Conservation (phyloP, 192 early-diverging fungal genomes). For the Allomyces macrogynus region DNA sequence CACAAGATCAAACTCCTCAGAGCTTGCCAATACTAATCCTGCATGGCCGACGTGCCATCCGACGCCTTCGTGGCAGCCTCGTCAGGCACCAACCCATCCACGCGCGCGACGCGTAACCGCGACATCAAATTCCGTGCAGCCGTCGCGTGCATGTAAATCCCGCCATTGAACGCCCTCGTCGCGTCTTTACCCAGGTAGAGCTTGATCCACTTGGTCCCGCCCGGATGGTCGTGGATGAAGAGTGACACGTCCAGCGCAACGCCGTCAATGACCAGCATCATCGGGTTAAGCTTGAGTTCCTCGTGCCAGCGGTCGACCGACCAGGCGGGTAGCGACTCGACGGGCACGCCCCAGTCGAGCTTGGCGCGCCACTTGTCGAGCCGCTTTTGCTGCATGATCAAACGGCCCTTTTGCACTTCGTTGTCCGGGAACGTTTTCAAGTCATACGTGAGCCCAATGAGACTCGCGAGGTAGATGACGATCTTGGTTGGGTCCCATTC, state of each 20-base stretch:
- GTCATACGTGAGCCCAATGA: conserved; percentile 43
- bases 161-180: conserved; percentile 71
- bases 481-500: conserved; percentile 79
- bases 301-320: not conserved
- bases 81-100: not conserved
- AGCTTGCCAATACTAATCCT: too few species aligned
- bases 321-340: conserved; percentile 44
- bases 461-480: conserved; percentile 37
- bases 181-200: conserved; percentile 62
- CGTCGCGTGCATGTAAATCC: conserved; percentile 74
- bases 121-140: conserved; percentile 68
- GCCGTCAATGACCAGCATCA: conserved; percentile 54
- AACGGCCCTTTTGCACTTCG: conserved; percentile 53
- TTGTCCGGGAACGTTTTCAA: conserved; percentile 58
- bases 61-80: too few species aligned
- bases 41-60: too few species aligned
- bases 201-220: conserved; percentile 50
- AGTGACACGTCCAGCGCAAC: conserved; percentile 56
- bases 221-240: conserved; percentile 77
- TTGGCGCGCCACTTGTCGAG: conserved; percentile 30
- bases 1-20: too few species aligned
- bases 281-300: not conserved
- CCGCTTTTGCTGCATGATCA: conserved; percentile 66
- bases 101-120: conserved; percentile 35
- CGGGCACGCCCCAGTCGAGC: conserved; percentile 53